A percentile compares a stretch with the other conserved stretches of the same genome.
These are phyloP conservation scores for Dentipellis fragilis DNA, from an alignment of 768 basidiomycete species.

Conservation along the genomic window DNA sequence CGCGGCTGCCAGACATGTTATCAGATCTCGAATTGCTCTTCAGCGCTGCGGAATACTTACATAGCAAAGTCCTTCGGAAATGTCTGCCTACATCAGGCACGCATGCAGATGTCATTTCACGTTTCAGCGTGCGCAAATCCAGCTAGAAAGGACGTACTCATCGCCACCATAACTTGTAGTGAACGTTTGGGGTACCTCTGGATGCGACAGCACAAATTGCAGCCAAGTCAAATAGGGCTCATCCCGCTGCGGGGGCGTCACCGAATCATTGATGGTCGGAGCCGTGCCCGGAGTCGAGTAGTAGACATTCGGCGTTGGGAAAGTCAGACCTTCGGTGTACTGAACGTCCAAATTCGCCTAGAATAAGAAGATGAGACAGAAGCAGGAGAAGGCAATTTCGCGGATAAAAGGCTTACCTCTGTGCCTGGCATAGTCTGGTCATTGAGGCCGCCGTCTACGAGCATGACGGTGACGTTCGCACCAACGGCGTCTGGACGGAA, in stretches of 20 bases:
- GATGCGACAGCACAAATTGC: background rate
- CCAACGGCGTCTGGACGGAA: constrained; percentile 20
- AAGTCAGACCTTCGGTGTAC: constrained; percentile 52
- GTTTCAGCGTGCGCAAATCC: background rate
- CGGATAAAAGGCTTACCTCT: constrained; percentile 20
- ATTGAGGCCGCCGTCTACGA: constrained; percentile 54
- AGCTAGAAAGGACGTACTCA: background rate
- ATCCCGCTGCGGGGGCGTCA: constrained; percentile 13
- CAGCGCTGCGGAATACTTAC: constrained; percentile 36
- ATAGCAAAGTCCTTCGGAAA: constrained; percentile 47
- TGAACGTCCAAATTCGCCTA: constrained; percentile 64
- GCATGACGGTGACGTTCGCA: constrained; percentile 40
- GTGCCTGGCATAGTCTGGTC: constrained; percentile 40
- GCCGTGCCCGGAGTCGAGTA: constrained; percentile 53
- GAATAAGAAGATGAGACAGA: background rate
- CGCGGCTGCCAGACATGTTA: background rate
- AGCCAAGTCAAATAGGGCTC: background rate
- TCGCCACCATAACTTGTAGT: constrained; percentile 7
- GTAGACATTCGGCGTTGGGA: constrained; percentile 47
- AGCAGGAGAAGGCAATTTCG: background rate
- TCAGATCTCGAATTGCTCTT: no score
- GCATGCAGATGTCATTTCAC: background rate
- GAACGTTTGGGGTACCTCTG: constrained; percentile 9
- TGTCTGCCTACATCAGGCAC: constrained; percentile 11
- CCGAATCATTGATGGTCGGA: constrained; percentile 40